Conservation (phyloP, 1,139 yeast genomes). For the Candida glucosophila region DNA sequence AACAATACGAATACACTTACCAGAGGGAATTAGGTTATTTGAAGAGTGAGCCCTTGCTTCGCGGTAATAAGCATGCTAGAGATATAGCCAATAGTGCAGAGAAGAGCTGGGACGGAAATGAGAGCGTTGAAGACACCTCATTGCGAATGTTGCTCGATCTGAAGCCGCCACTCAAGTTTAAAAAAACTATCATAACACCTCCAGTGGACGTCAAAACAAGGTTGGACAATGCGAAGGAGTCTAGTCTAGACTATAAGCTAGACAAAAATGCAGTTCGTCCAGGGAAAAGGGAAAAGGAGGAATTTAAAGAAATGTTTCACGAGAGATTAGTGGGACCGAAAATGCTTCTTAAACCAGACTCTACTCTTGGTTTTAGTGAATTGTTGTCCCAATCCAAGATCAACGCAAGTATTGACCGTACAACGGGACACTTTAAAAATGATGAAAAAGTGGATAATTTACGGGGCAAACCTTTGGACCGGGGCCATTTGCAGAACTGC, state of each 20-base stretch:
- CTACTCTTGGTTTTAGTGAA: constrained; percentile 39
- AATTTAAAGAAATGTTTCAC: constrained; percentile 53
- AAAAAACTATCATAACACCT: too few species aligned
- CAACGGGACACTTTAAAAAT: constrained; percentile 54
- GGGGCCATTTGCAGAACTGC: constrained; percentile 53
- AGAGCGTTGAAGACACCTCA: constrained; percentile 40
- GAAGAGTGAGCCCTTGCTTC: constrained; percentile 21
- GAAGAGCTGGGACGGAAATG: constrained; percentile 66
- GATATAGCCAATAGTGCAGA: constrained; percentile 41
- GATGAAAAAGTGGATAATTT: constrained; percentile 37
- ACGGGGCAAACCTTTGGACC: constrained; percentile 54
- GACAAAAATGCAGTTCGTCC: constrained; percentile 18
- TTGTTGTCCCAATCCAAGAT: constrained; percentile 69
- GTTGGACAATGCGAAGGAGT: constrained; percentile 53
- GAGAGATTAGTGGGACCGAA: constrained; percentile 59
- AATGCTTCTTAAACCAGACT: constrained; percentile 33
- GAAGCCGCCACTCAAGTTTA: too few species aligned
- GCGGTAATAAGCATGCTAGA: constrained; percentile 36
- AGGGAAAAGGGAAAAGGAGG: constrained; percentile 25
- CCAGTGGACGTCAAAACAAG: constrained; percentile 16
- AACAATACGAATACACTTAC: constrained; percentile 9
- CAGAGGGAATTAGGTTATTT: constrained; percentile 16
- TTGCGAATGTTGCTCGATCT: constrained; percentile 57
- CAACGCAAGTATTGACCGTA: constrained; percentile 57
- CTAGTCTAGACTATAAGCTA: constrained; percentile 54